Percentiles rank a stretch among this genome's conserved stretches.
Evolutionary conservation across 1,284 basidiomycete species (phyloP).

Genomic region (Stygiomarasmius scandens): DNA sequence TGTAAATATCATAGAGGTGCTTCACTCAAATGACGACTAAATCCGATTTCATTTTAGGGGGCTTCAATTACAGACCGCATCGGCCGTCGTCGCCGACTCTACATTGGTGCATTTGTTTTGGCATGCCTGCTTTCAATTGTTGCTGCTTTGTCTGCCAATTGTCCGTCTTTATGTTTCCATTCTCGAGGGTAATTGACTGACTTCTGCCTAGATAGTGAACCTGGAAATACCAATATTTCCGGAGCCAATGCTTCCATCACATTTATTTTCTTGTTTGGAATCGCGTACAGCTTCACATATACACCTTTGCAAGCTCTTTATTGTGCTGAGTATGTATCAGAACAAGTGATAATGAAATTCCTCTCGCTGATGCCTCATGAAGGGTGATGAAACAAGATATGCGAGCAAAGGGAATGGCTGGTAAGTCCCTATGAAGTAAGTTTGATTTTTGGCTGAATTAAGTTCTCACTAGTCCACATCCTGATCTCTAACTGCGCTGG

Average conservation of each 20-base stretch:
- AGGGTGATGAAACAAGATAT: slow-evolving; percentile 33
- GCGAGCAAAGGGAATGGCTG: slow-evolving; percentile 32
- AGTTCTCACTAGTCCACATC: slow-evolving; percentile 22
- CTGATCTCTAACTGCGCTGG: slow-evolving; percentile 30
- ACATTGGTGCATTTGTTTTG: slow-evolving; percentile 26
- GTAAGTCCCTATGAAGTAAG: slow-evolving; percentile 2
- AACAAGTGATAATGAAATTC: not conserved
- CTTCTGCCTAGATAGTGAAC: slow-evolving; percentile 26
- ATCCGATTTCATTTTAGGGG: slow-evolving; percentile 15
- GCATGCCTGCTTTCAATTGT: slow-evolving; percentile 26
- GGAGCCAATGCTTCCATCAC: slow-evolving; percentile 31
- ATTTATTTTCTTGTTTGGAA: slow-evolving; percentile 30
- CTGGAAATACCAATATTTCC: slow-evolving; percentile 24
- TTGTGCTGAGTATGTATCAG: slow-evolving; percentile 27
- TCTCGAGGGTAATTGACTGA: too few relatives aligned
- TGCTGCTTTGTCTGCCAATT: slow-evolving; percentile 27
- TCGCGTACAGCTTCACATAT: slow-evolving; percentile 29
- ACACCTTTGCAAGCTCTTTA: slow-evolving; percentile 31
- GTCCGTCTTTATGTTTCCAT: slow-evolving; percentile 9
- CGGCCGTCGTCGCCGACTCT: slow-evolving; percentile 28
- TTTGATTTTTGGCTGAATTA: not conserved
- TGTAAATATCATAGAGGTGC: slow-evolving; percentile 9
- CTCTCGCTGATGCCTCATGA: not conserved
- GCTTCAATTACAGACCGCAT: slow-evolving; percentile 27
- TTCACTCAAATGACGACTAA: not conserved